These are phyloP conservation scores for Diutina rugosa DNA, from an alignment of 1,139 yeast species.

Conservation along the genomic window DNA sequence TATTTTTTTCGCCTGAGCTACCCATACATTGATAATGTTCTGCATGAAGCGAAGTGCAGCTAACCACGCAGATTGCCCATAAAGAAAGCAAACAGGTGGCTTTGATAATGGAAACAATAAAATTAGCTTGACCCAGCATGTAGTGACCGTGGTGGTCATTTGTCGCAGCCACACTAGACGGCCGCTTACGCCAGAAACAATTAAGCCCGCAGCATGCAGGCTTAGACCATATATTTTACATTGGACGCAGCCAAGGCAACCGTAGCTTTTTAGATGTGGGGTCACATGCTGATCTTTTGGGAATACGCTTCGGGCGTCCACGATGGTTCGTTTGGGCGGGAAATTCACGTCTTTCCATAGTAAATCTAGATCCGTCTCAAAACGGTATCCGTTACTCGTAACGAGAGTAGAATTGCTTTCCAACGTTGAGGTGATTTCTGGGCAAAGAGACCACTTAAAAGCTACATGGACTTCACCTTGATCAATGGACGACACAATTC, in stretches of 20 bases:
- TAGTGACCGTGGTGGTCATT: not conserved
- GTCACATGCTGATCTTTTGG: not conserved
- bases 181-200: not conserved
- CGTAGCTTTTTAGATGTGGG: not conserved
- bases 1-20: not conserved
- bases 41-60: not conserved
- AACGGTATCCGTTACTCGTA: not conserved
- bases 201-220: not conserved
- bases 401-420: not conserved
- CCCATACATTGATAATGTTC: not conserved
- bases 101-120: not conserved
- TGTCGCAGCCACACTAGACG: not conserved
- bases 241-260: not conserved
- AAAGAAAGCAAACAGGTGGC: not conserved
- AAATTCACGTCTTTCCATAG: not conserved
- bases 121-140: not conserved
- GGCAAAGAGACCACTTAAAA: not conserved
- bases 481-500: not conserved
- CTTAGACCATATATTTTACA: not conserved
- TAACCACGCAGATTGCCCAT: not conserved
- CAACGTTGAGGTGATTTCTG: not conserved
- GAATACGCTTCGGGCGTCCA: not conserved
- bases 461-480: not conserved
- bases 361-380: not conserved
- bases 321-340: not conserved